phyloP scores from a whole-genome alignment of 331 rosid genomes.

The Cucumis variabilis region DNA sequence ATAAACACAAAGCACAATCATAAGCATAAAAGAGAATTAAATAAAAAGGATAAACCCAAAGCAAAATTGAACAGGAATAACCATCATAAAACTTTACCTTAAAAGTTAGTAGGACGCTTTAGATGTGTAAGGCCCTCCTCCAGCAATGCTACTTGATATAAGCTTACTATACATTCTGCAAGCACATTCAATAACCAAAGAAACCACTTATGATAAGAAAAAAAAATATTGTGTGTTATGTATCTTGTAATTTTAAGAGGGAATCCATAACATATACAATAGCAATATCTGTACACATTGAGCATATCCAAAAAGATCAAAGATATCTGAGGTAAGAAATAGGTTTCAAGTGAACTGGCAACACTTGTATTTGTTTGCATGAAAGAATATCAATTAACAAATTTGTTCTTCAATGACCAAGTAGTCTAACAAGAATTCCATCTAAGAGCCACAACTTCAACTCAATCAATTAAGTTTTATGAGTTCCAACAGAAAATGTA shows the following conservation, averaged over 20 bases:
- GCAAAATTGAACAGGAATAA: too few species aligned
- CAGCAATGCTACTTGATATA: slow-evolving; percentile 86
- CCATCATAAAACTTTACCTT: too few species aligned
- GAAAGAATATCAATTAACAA: slow-evolving; percentile 16
- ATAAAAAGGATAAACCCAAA: too few species aligned
- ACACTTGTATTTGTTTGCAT: slow-evolving; percentile 92
- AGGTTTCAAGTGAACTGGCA: slow-evolving; percentile 83
- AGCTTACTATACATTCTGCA: slow-evolving; percentile 97
- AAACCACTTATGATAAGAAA: slow-evolving; percentile 22
- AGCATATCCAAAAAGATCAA: slow-evolving; percentile 94
- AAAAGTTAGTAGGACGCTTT: slow-evolving; percentile 84
- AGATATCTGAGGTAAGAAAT: slow-evolving; percentile 81
- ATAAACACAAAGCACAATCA: too few species aligned
- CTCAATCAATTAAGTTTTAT: neutral
- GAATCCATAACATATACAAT: neutral
- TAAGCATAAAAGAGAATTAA: too few species aligned
- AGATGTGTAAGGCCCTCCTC: slow-evolving; percentile 88
- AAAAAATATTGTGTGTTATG: neutral
- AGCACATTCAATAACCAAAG: slow-evolving; percentile 21
- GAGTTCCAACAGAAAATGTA: too few species aligned
- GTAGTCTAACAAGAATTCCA: slow-evolving; percentile 1
- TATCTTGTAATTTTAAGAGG: slow-evolving; percentile 6
- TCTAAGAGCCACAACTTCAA: neutral
- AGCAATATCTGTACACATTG: slow-evolving; percentile 80
- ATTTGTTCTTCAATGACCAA: slow-evolving; percentile 6